Conservation (phyloP, 805 yeast species). For the Saccharomycopsis synnaedendra region DNA sequence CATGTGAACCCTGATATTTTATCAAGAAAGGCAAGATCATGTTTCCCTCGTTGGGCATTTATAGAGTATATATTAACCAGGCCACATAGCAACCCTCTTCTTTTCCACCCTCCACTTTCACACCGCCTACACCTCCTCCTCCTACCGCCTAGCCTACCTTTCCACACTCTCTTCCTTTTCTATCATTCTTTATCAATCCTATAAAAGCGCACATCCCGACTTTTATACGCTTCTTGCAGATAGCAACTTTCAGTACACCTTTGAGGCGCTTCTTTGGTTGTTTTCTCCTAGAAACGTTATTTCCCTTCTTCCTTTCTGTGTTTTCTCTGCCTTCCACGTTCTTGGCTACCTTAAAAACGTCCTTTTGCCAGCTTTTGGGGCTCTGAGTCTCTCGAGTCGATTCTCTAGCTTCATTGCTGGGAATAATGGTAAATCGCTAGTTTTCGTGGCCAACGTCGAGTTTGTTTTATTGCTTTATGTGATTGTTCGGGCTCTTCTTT, state of each 20-base stretch:
- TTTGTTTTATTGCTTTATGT: conserved; percentile 30
- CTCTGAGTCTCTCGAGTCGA: conserved; percentile 21
- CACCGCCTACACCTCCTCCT: conserved; percentile 22
- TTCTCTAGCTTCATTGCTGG: conserved; percentile 32
- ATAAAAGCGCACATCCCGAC: conserved; percentile 19
- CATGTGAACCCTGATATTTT: no score
- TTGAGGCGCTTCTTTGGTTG: conserved; percentile 43
- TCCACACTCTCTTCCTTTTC: conserved; percentile 68
- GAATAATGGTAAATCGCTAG: conserved; percentile 50
- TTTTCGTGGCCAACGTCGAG: conserved; percentile 50
- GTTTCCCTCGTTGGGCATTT: no score
- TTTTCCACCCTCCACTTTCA: conserved; percentile 27
- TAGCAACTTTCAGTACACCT: conserved; percentile 66
- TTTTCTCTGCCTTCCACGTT: conserved; percentile 76
- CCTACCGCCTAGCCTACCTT: conserved; percentile 50
- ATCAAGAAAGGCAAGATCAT: no score
- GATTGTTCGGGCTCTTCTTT: conserved; percentile 43
- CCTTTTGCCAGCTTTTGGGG: conserved; percentile 48
- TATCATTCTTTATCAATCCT: conserved; percentile 57
- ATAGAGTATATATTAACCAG: conserved; percentile 17
- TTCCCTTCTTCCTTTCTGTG: conserved; percentile 60
- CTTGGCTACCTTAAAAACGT: conserved; percentile 56
- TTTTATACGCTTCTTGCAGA: conserved; percentile 31
- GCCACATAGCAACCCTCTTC: conserved; percentile 39
- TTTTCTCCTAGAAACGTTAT: conserved; percentile 44